Conservation (phyloP, 179 eudicot species). For the Silene noctiflora region DNA sequence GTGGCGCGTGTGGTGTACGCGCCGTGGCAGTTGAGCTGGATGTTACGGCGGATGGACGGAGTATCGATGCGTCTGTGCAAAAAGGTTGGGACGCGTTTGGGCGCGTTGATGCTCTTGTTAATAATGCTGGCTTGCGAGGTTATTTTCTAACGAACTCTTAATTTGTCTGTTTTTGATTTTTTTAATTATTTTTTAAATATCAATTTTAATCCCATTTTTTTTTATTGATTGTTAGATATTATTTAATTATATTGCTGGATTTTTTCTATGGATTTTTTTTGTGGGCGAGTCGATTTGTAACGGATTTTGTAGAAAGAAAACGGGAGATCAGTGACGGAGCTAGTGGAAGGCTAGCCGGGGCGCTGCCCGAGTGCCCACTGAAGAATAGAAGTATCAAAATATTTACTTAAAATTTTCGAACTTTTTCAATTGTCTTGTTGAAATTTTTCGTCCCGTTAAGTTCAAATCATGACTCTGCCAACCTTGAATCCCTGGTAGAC, state of each 20-base stretch:
- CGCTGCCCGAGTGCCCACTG: no score
- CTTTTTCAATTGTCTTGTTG: no score
- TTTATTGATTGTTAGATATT: background rate
- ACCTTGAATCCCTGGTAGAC: no score
- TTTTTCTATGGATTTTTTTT: no score
- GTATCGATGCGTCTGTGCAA: slow-evolving; percentile 42
- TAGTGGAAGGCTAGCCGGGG: no score
- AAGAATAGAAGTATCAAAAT: no score
- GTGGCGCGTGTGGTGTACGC: slow-evolving; percentile 14
- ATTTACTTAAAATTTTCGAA: no score
- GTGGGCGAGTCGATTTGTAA: no score
- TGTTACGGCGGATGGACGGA: slow-evolving; percentile 33
- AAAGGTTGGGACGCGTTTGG: slow-evolving; percentile 71
- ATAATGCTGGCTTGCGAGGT: slow-evolving; percentile 76
- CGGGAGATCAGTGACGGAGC: no score
- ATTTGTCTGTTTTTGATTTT: background rate
- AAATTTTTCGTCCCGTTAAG: no score
- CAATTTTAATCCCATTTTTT: background rate
- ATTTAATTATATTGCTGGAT: background rate
- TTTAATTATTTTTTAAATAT: background rate
- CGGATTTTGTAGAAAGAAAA: no score
- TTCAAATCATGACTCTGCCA: no score
- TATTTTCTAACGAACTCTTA: slow-evolving; percentile 1
- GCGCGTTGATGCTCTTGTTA: slow-evolving; percentile 59
- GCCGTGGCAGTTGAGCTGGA: slow-evolving; percentile 64